These are phyloP conservation scores for Moricandia arvensis DNA, from an alignment of 345 rosid genomes.

Conservation along the genomic window DNA sequence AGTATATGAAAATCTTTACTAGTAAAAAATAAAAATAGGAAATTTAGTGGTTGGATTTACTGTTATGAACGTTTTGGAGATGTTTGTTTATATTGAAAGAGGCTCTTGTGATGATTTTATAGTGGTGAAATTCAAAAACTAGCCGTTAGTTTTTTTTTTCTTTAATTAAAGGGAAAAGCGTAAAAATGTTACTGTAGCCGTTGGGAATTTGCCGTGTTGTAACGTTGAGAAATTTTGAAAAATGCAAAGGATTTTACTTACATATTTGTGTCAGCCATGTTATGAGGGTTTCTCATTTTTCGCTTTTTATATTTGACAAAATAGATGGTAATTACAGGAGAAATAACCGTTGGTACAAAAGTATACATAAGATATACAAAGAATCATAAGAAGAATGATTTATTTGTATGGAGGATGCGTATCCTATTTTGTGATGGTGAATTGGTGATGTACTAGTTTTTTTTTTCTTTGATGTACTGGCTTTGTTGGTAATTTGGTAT, in stretches of 20 bases:
- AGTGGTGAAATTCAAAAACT: slow-evolving; percentile 18
- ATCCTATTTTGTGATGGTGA: too few species aligned
- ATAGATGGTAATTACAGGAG: too few species aligned
- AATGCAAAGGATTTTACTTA: not conserved
- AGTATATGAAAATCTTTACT: not conserved
- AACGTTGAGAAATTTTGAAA: not conserved
- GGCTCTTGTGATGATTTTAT: slow-evolving; percentile 7
- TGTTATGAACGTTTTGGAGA: not conserved
- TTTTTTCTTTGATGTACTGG: too few species aligned
- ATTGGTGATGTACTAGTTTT: too few species aligned
- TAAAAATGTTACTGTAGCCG: slow-evolving; percentile 25
- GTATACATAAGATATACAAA: too few species aligned
- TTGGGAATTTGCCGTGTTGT: slow-evolving; percentile 9
- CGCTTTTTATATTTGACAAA: not conserved
- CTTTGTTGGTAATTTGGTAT: too few species aligned
- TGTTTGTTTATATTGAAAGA: not conserved
- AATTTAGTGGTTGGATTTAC: not conserved
- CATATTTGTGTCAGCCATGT: not conserved
- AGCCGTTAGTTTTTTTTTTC: slow-evolving; percentile 20
- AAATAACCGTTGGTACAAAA: too few species aligned
- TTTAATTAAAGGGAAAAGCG: not conserved
- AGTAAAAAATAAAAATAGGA: not conserved
- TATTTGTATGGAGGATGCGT: too few species aligned
- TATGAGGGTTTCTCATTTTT: not conserved
- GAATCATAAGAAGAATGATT: too few species aligned